Evolutionary conservation across 768 basidiomycete genomes (phyloP).

Genomic region (Asterophora parasitica): DNA sequence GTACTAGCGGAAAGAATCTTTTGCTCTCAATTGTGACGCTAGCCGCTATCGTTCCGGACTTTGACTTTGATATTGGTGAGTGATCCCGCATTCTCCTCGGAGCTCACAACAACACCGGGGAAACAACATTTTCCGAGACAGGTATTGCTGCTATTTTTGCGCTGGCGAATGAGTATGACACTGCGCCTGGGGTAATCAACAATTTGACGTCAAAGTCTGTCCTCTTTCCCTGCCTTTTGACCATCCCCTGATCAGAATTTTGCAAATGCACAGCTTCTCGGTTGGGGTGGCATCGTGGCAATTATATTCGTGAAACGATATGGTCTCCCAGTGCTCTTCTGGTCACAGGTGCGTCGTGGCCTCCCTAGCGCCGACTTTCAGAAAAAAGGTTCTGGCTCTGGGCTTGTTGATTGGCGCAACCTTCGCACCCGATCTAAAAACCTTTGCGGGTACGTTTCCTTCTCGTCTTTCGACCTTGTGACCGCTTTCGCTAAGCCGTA

Average conservation of each 20-base stretch:
- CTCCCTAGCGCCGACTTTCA: neutral
- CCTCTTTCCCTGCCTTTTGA: neutral
- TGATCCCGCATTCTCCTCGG: neutral
- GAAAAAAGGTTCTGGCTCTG: constrained; percentile 38
- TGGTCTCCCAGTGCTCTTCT: constrained; percentile 57
- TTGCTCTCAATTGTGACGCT: constrained; percentile 50
- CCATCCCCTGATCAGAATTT: no score
- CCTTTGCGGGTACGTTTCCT: constrained; percentile 31
- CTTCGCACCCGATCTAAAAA: constrained; percentile 44
- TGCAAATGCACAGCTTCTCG: constrained; percentile 8
- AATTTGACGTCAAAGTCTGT: constrained; percentile 48
- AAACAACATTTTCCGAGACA: no score
- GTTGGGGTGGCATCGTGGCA: constrained; percentile 45
- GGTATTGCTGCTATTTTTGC: constrained; percentile 56
- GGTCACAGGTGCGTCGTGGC: constrained; percentile 39
- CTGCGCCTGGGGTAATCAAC: constrained; percentile 48
- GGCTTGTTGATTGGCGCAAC: constrained; percentile 50
- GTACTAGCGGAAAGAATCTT: constrained; percentile 39
- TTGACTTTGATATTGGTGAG: constrained; percentile 50
- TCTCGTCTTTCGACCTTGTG: no score
- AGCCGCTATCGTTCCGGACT: constrained; percentile 58
- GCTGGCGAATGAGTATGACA: constrained; percentile 47
- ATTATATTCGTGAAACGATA: constrained; percentile 48
- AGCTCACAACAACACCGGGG: neutral
- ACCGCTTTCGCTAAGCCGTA: neutral